phyloP scores from a whole-genome alignment of 2,329 filamentous ascomycete genomes.

The Sporothrix curviconia region DNA sequence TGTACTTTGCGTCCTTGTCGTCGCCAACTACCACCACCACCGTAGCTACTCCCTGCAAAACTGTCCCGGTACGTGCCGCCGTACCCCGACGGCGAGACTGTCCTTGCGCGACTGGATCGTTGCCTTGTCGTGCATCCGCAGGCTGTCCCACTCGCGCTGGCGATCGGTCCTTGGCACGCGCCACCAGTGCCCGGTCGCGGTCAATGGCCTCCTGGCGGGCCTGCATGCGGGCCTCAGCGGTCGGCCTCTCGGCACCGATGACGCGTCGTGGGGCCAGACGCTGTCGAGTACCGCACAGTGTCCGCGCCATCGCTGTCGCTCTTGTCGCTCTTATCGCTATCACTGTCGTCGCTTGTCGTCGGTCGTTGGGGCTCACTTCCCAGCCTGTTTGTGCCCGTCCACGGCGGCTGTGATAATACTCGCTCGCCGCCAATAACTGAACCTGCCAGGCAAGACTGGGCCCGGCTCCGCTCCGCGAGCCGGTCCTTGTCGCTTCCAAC shows the following conservation, averaged over 20 bases:
- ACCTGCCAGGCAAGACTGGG: too few relatives aligned
- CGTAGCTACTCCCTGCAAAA: too few relatives aligned
- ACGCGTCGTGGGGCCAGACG: not conserved
- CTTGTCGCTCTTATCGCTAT: not conserved
- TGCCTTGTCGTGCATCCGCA: constrained; percentile 14
- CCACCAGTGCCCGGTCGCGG: not conserved
- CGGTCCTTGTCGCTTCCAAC: too few relatives aligned
- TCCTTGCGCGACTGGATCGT: not conserved
- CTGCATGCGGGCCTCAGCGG: constrained; percentile 1
- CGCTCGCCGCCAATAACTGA: too few relatives aligned
- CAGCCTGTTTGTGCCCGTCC: too few relatives aligned
- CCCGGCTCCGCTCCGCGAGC: too few relatives aligned
- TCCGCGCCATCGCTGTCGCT: not conserved
- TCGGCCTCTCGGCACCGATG: not conserved
- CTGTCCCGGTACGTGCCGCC: too few relatives aligned
- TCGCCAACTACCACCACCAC: too few relatives aligned
- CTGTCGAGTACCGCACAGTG: not conserved
- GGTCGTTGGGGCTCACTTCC: too few relatives aligned
- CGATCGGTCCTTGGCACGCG: not conserved
- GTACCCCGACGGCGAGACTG: not conserved
- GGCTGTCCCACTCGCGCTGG: constrained; percentile 14
- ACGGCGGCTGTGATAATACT: not conserved
- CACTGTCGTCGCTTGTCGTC: too few relatives aligned
- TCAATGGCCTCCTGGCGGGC: constrained; percentile 3
- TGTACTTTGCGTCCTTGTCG: too few relatives aligned